Evolutionary conservation across 2,329 filamentous ascomycete species (phyloP), one percentile per base, ranked within the genome.

Genomic region (Thermothelomyces thermophilus): DNA sequence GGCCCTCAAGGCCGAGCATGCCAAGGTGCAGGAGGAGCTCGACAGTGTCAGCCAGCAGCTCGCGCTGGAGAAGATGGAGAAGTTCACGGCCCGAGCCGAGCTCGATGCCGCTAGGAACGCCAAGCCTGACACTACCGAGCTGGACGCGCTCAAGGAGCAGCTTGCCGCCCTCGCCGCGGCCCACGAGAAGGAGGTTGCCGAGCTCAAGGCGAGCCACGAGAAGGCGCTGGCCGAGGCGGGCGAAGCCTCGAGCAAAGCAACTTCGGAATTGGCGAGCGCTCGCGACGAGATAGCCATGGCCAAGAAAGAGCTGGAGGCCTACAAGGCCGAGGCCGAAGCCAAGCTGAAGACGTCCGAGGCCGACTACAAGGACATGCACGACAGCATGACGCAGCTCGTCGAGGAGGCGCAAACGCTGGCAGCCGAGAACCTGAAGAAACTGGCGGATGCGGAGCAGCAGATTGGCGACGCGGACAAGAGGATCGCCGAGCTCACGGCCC

Each of bases 281-380:
- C 64, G 67, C 54, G 67, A 72, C 34, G 73, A 80, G 53, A 62
- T 80, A 1, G 68, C 70, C 39, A 65, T 77, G 48, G 64, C 69
- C 1, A 67, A 73, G 53, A 77, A 78, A 63, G 76, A 80, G 45
- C 67, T 82, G 0, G 74, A 78, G 54, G 71, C 75, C 7, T 67
- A 74, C 58, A 73, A 70, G 63, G 68, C 72, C 19, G 73, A 77
- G 58, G 70, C 73, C 3, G 73, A 75, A 10, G 72, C 72, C 10
- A 73, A 72, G 62, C 60, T 69, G 46, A 79, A 80, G 73, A 78
- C 72, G n/a, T 70, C 75, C 41, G 70, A 73, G 63, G 70, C 73
- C n/a, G 78, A 82, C 62, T 82, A 80, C 64, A 73, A 77, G 61
- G 79, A 82, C 55, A 76, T 84, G 68, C 77, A 80, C 61, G 79